phyloP scores from a whole-genome alignment of 176 grass and related monocot species.

The Typha latifolia region DNA sequence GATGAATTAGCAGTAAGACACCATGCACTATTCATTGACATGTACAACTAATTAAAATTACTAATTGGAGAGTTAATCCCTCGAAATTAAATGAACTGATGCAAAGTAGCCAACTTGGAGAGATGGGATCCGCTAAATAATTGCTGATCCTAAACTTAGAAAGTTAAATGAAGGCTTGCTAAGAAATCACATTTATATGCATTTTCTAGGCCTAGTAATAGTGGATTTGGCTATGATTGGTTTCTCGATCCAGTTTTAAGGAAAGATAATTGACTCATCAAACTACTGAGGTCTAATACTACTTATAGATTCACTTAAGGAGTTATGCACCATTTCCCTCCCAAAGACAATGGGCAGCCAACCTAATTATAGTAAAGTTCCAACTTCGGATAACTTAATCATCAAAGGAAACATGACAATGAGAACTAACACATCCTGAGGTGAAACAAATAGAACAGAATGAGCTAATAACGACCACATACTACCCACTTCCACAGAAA shows the following conservation, averaged over 20 bases:
- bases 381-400: neutral
- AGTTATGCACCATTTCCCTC: slow-evolving; percentile 7
- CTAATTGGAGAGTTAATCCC: too few species aligned
- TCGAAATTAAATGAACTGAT: too few species aligned
- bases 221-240: slow-evolving; percentile 15
- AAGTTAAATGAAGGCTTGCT: neutral
- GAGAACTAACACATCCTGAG: neutral
- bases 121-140: too few species aligned
- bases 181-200: neutral
- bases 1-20: neutral
- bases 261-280: slow-evolving; percentile 5
- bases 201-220: slow-evolving; percentile 6
- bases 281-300: slow-evolving; percentile 1
- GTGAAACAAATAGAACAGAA: neutral
- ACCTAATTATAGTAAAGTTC: neutral
- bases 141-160: too few species aligned
- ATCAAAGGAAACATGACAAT: neutral
- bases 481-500: too few species aligned
- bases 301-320: slow-evolving; percentile 1
- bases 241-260: slow-evolving; percentile 11
- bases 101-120: too few species aligned
- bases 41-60: neutral
- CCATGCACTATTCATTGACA: neutral
- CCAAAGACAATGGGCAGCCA: too few species aligned
- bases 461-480: neutral